Base-by-base conservation (phyloP, 805 yeast genomes). In the Myxozyma geophila region DNA sequence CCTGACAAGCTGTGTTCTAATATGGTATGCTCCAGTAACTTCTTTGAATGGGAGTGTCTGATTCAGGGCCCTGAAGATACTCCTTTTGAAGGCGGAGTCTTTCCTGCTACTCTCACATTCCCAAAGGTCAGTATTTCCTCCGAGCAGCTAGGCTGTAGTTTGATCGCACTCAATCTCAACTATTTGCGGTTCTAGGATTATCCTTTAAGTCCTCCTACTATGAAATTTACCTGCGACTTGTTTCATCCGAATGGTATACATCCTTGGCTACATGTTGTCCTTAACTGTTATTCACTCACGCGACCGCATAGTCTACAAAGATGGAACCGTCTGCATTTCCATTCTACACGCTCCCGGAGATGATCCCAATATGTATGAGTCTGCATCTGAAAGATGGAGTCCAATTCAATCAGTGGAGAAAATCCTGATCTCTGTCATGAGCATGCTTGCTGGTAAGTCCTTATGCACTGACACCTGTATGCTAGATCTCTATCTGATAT, bases 371-470 rank as follows among this genome's bases (percentile, higher is more conserved):
- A 92, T 88, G 82, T 95, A 95, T 77, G 99, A 95, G 76, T 78
- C 90, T 37, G 96, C 98, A 0, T 96, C 92, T 70, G 99, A 95
- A 77, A 81, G 99, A 69, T 95, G 99, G 99, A 89, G 96, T 7
- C 99, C 99, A 0, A 92, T 95, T 37, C 99, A 95, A 75, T 89
- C 96, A 74, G 92, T 95, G n/a, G 99, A 95, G 77, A 95, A 95
- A 82, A 95, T 95, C 65, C 79, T 95, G 66, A 78, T 95, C 63
- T 88, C 96, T 75, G 98, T 95, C 23, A 85, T 92, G 82, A 89
- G 96, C 72, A 92, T 95, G 98, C 81, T 95, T 65, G 96, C 98
- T 6, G 80, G 68, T 64, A 54, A 17, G 67, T 58, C 12, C 9
- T 41, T 4, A 9, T 19, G 2, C 43, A 3, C 28, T 28, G 39